Evolutionary conservation across 108 stramenopile species (phyloP).

Genomic region (Nitzschia inconspicua): DNA sequence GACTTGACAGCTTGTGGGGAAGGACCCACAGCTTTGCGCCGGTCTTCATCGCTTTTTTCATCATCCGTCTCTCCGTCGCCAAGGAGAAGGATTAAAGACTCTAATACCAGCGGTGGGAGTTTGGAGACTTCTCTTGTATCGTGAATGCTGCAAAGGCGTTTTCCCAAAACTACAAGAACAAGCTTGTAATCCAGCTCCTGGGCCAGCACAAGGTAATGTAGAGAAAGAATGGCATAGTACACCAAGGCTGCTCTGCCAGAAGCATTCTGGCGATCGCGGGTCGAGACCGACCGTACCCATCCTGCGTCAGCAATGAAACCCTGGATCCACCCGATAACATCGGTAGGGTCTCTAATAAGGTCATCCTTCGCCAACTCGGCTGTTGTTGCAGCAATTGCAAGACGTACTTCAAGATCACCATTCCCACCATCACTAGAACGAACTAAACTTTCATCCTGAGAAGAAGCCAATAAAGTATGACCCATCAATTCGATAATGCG

Average conservation of each 20-base stretch:
- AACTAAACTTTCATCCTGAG: too few relatives aligned
- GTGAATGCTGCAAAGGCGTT: conserved; percentile 46
- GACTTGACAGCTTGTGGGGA: conserved; percentile 41
- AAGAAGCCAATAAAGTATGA: conserved; percentile 24
- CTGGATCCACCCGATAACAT: conserved; percentile 67
- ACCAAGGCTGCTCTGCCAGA: conserved; percentile 22
- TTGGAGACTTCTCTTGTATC: conserved; percentile 30
- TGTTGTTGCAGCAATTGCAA: conserved; percentile 65
- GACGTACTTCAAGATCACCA: conserved; percentile 44
- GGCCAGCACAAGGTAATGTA: conserved; percentile 55
- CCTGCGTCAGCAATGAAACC: conserved; percentile 46
- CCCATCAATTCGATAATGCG: conserved; percentile 61
- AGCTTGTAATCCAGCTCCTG: conserved; percentile 72
- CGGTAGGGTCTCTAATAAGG: conserved; percentile 60
- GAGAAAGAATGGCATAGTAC: conserved; percentile 43
- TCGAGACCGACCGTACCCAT: conserved; percentile 34
- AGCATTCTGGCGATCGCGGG: conserved; percentile 33
- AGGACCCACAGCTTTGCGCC: conserved; percentile 6
- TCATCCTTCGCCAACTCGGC: conserved; percentile 63
- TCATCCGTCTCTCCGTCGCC: conserved; percentile 57
- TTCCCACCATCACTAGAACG: not conserved
- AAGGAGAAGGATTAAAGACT: conserved; percentile 53
- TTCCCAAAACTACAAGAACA: conserved; percentile 66
- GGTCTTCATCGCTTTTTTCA: conserved; percentile 32
- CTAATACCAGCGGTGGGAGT: conserved; percentile 40